Conservation (phyloP, 495 filamentous ascomycete species). For the Podospora australis region DNA sequence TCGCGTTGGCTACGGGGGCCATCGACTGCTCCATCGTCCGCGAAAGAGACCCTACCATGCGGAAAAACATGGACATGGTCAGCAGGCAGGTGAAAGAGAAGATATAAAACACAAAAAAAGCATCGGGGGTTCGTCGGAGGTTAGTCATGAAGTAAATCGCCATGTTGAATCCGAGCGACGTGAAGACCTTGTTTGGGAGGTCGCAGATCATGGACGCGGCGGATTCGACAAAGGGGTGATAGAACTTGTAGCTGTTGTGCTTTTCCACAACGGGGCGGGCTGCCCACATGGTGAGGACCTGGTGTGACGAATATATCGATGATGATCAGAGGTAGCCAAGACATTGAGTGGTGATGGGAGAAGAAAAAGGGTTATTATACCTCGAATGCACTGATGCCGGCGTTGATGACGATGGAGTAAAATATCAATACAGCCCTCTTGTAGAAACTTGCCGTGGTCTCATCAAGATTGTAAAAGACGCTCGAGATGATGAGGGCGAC, state of each 20-base stretch:
- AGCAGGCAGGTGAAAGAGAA: slow-evolving; percentile 46
- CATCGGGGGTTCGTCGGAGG: slow-evolving; percentile 41
- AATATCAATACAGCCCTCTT: slow-evolving; percentile 57
- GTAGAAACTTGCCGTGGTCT: slow-evolving; percentile 52
- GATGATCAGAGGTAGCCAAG: too few relatives aligned
- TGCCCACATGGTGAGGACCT: slow-evolving; percentile 51
- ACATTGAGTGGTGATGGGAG: too few relatives aligned
- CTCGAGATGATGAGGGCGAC: slow-evolving; percentile 60
- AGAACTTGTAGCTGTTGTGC: slow-evolving; percentile 55
- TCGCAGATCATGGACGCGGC: slow-evolving; percentile 50
- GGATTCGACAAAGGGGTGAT: slow-evolving; percentile 52
- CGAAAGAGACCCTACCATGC: slow-evolving; percentile 64
- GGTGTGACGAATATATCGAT: too few relatives aligned
- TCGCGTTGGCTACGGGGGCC: slow-evolving; percentile 61
- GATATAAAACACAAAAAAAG: slow-evolving; percentile 57
- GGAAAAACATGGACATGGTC: slow-evolving; percentile 52
- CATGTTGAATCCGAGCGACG: slow-evolving; percentile 41
- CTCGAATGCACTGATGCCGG: slow-evolving; percentile 44
- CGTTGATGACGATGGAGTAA: slow-evolving; percentile 57
- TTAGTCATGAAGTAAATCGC: slow-evolving; percentile 51
- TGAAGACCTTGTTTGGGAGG: slow-evolving; percentile 45
- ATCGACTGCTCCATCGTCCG: slow-evolving; percentile 62
- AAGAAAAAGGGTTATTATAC: slow-evolving; percentile 31
- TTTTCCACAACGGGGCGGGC: slow-evolving; percentile 58
- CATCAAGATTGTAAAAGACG: slow-evolving; percentile 57